Evolutionary conservation across 169 alveolate genomes (phyloP).

Genomic region (Eimeria tenella): DNA sequence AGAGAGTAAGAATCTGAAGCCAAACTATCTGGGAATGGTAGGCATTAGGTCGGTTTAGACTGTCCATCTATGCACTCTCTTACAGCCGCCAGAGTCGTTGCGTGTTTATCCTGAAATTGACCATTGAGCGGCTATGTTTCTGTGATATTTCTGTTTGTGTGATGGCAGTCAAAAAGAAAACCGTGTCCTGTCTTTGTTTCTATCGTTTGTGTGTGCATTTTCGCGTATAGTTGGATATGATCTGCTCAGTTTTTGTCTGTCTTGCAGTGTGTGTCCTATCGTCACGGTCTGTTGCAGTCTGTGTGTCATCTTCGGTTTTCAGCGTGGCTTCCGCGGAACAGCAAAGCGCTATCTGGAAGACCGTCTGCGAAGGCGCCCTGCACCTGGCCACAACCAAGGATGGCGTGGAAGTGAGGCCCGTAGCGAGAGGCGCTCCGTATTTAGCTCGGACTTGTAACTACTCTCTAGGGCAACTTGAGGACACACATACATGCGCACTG

Average conservation of each 20-base stretch:
- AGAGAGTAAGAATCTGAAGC: neutral
- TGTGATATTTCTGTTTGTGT: neutral
- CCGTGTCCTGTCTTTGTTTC: neutral
- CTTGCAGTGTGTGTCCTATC: neutral
- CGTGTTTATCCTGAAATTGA: neutral
- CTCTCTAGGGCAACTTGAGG: no score
- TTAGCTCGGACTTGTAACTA: no score
- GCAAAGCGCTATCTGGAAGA: neutral
- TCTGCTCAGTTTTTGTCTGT: neutral
- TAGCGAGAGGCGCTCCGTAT: no score
- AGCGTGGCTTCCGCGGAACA: constrained; percentile 23
- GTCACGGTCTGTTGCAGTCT: neutral
- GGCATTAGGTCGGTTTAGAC: no score
- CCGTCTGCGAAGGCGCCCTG: constrained; percentile 36
- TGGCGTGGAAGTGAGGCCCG: constrained; percentile 52
- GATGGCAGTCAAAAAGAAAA: neutral
- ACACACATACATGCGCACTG: no score
- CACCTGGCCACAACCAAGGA: constrained; percentile 59
- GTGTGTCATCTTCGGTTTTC: neutral
- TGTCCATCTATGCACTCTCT: no score
- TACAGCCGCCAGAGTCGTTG: neutral
- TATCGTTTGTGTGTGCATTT: neutral
- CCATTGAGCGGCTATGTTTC: neutral
- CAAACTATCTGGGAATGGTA: no score
- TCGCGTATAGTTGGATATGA: neutral